These are phyloP conservation scores for Hygrocybe coccinea DNA, from an alignment of 768 basidiomycete genomes.

Conservation along the genomic window DNA sequence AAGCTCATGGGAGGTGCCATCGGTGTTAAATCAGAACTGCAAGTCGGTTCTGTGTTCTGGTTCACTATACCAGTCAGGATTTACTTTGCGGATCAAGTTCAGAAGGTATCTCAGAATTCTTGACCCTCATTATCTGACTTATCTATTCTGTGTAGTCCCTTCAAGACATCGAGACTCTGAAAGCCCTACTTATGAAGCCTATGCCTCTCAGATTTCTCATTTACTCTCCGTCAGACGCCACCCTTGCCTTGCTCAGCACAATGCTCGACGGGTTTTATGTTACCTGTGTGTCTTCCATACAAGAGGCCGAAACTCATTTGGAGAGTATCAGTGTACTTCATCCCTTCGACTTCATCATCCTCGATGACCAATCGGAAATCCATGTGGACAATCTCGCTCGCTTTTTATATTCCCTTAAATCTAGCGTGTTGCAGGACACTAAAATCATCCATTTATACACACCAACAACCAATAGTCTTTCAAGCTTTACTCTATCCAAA, in stretches of 20 bases:
- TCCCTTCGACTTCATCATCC: slow-evolving; percentile 57
- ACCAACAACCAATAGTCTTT: slow-evolving; percentile 52
- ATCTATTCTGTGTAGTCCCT: slow-evolving; percentile 32
- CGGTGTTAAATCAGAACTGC: slow-evolving; percentile 60
- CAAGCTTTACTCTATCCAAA: slow-evolving; percentile 48
- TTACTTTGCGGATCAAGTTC: slow-evolving; percentile 51
- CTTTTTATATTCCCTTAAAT: slow-evolving; percentile 39
- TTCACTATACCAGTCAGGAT: slow-evolving; percentile 67
- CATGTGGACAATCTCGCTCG: slow-evolving; percentile 54
- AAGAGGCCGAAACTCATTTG: slow-evolving; percentile 44
- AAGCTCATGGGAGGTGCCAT: slow-evolving; percentile 75
- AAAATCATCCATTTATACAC: slow-evolving; percentile 71
- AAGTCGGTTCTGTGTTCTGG: slow-evolving; percentile 65
- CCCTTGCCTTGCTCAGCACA: slow-evolving; percentile 48
- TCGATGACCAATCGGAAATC: slow-evolving; percentile 62
- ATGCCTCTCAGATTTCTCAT: slow-evolving; percentile 48
- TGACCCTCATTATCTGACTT: neutral
- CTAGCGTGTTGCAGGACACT: slow-evolving; percentile 43
- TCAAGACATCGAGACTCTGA: slow-evolving; percentile 44
- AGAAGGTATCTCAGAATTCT: slow-evolving; percentile 37
- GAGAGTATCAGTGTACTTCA: slow-evolving; percentile 24
- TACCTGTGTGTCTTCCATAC: slow-evolving; percentile 38
- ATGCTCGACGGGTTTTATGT: slow-evolving; percentile 56
- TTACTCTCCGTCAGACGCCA: slow-evolving; percentile 56
- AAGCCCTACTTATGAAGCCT: slow-evolving; percentile 43